Conservation (phyloP, 345 rosid genomes). For the Leavenworthia alabamica region DNA sequence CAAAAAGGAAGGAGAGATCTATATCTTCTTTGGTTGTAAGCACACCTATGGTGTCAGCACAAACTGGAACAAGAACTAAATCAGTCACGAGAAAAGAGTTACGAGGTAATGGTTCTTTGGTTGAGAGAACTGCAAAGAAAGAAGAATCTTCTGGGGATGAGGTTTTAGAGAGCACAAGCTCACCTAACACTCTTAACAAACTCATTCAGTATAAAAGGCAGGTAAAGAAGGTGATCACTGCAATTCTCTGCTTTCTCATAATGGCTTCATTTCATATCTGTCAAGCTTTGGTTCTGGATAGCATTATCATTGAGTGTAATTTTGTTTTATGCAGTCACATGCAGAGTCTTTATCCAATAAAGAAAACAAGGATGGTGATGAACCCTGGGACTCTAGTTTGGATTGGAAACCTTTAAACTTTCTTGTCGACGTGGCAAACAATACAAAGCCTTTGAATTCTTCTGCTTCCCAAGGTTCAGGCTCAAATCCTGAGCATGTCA, state of each 20-base stretch:
- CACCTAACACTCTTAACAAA: conserved; percentile 48
- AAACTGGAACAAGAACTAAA: conserved; percentile 65
- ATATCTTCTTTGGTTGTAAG: conserved; percentile 75
- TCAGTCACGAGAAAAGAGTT: conserved; percentile 45
- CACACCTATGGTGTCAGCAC: conserved; percentile 55
- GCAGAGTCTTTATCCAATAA: conserved; percentile 31
- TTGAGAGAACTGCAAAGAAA: conserved; percentile 37
- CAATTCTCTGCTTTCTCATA: not conserved
- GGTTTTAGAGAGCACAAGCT: conserved; percentile 46
- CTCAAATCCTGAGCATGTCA: conserved; percentile 30
- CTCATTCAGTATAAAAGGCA: conserved; percentile 44
- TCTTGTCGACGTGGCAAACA: conserved; percentile 81
- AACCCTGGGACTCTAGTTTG: conserved; percentile 45
- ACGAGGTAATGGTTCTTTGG: conserved; percentile 41
- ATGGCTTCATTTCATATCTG: not conserved
- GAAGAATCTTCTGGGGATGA: conserved; percentile 48
- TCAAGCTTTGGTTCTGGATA: not conserved
- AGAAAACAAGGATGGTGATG: conserved; percentile 37
- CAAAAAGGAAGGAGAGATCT: conserved; percentile 85
- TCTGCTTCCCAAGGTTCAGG: conserved; percentile 50
- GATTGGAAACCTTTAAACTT: conserved; percentile 83
- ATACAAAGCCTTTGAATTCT: conserved; percentile 60
- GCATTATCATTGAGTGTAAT: not conserved
- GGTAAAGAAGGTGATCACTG: conserved; percentile 36
- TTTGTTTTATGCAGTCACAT: conserved; percentile 39